These are phyloP conservation scores for Mallotus nudiflorus DNA, from an alignment of 345 rosid species.

Conservation along the genomic window DNA sequence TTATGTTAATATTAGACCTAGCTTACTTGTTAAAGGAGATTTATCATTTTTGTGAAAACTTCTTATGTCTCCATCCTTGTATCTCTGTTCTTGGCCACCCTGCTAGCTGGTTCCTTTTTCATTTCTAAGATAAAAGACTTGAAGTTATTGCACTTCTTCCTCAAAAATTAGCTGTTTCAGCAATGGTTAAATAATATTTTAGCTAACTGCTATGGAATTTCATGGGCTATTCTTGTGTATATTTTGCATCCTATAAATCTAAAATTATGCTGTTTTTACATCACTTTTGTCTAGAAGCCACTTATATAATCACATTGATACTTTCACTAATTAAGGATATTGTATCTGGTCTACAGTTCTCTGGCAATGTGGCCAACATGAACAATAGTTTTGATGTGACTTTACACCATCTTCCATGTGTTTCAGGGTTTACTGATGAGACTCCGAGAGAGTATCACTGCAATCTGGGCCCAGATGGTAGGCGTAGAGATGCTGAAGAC, in stretches of 20 bases:
- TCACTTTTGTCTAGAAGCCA: not conserved
- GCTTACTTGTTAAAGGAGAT: too few species aligned
- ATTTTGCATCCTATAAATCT: not conserved
- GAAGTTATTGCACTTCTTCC: not conserved
- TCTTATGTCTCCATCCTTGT: not conserved
- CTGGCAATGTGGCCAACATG: not conserved
- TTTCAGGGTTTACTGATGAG: slow-evolving; percentile 63
- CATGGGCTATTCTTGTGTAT: not conserved
- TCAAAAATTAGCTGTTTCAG: not conserved
- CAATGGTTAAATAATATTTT: not conserved
- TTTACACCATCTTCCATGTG: slow-evolving; percentile 6
- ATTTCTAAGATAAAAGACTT: not conserved
- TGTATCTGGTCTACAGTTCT: slow-evolving; percentile 4
- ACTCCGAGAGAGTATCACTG: slow-evolving; percentile 79
- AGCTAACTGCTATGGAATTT: not conserved
- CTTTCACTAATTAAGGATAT: not conserved
- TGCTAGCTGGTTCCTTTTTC: not conserved
- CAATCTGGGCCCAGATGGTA: slow-evolving; percentile 80
- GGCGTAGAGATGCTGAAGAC: slow-evolving; percentile 80
- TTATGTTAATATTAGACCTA: too few species aligned
- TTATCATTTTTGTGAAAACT: not conserved
- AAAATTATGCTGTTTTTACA: not conserved
- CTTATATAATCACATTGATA: not conserved
- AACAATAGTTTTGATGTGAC: slow-evolving; percentile 9
- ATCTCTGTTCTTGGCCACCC: not conserved